phyloP scores from a whole-genome alignment of 2,329 filamentous ascomycete genomes.

The Cercospora sp. region DNA sequence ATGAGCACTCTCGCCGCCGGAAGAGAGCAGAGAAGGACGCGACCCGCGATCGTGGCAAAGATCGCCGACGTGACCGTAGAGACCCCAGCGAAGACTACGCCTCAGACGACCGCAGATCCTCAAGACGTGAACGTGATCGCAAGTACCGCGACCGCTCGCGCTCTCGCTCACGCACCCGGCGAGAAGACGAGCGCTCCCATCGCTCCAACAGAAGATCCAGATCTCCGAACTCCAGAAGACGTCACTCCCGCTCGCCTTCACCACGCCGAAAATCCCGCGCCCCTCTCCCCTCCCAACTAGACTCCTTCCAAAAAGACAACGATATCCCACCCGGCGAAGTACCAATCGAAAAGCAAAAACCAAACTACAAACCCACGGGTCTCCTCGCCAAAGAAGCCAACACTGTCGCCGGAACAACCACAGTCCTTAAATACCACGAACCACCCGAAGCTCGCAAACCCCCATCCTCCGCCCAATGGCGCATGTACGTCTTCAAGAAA shows the following conservation, averaged over 20 bases:
- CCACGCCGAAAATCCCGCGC: constrained; percentile 46
- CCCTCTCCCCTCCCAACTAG: constrained; percentile 50
- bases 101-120: constrained; percentile 14
- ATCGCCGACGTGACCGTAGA: constrained; percentile 18
- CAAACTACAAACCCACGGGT: constrained; percentile 81
- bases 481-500: constrained; percentile 86
- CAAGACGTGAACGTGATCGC: constrained; percentile 25
- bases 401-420: constrained; percentile 69
- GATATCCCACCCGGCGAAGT: constrained; percentile 35
- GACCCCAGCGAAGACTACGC: constrained; percentile 17
- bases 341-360: constrained; percentile 71
- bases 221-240: constrained; percentile 39
- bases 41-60: constrained; percentile 6
- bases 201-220: constrained; percentile 30
- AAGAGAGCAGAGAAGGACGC: constrained; percentile 13
- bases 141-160: constrained; percentile 29
- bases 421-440: constrained; percentile 94
- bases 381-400: constrained; percentile 87
- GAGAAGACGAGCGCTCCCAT: constrained; percentile 24
- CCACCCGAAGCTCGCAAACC: constrained; percentile 90
- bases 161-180: constrained; percentile 27
- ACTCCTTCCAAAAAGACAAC: constrained; percentile 43
- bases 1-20: constrained; percentile 11
- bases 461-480: constrained; percentile 75
- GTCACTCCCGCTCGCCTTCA: constrained; percentile 42